These are phyloP conservation scores for Apocynum venetum DNA, from an alignment of 257 asterid genomes.

Conservation along the genomic window DNA sequence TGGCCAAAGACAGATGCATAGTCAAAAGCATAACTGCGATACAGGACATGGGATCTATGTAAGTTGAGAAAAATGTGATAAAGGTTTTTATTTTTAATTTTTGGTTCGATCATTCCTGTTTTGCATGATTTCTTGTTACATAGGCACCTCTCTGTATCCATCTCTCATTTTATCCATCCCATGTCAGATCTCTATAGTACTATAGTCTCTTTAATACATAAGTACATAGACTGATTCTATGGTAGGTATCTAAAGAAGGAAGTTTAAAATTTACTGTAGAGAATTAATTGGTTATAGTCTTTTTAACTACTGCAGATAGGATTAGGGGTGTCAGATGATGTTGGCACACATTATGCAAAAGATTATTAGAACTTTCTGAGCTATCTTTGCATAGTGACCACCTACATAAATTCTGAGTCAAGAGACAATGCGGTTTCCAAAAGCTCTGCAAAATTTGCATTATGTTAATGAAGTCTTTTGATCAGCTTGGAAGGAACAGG, in stretches of 20 bases:
- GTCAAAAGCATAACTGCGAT: slow-evolving; percentile 21
- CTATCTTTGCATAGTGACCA: no score
- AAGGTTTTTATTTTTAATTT: no score
- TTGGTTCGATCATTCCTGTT: not conserved
- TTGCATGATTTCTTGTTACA: not conserved
- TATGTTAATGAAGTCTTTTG: no score
- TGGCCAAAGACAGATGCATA: slow-evolving; percentile 22
- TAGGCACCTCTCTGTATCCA: not conserved
- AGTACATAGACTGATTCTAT: not conserved
- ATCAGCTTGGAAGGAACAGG: no score
- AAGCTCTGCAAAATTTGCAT: no score
- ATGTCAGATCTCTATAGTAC: not conserved
- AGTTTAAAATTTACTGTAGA: not conserved
- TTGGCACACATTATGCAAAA: not conserved
- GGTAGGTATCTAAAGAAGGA: not conserved
- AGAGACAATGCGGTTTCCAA: no score
- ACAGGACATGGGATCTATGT: slow-evolving; percentile 27
- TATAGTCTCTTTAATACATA: not conserved
- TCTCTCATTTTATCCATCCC: not conserved
- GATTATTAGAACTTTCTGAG: no score
- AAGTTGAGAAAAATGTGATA: slow-evolving; percentile 1
- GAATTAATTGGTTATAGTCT: not conserved
- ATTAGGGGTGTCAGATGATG: not conserved
- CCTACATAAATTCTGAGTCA: no score
- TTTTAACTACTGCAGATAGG: not conserved